Evolutionary conservation across 2,329 filamentous ascomycete species (phyloP).

Genomic region (Triangularia setosa): DNA sequence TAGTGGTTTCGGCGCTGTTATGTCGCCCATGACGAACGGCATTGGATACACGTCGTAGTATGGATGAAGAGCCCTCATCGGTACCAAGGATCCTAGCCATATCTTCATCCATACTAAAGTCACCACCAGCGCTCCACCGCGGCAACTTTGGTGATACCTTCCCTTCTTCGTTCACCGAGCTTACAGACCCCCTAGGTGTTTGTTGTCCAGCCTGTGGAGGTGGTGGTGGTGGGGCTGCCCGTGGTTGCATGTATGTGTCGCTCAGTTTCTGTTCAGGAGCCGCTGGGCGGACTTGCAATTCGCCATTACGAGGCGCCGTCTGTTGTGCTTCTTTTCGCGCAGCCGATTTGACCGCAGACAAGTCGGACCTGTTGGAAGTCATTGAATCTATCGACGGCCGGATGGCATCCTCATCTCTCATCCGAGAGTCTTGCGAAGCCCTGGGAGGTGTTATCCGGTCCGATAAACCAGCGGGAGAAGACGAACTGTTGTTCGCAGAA

Average conservation of each 20-base stretch:
- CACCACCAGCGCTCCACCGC: slow-evolving; percentile 73
- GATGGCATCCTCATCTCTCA: slow-evolving; percentile 51
- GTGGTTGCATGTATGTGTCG: slow-evolving; percentile 56
- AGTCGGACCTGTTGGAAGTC: slow-evolving; percentile 38
- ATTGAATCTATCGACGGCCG: slow-evolving; percentile 43
- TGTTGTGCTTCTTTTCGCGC: slow-evolving; percentile 61
- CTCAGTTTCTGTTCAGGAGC: slow-evolving; percentile 40
- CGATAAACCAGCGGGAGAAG: slow-evolving; percentile 32
- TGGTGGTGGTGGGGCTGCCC: slow-evolving; percentile 49
- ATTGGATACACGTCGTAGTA: slow-evolving; percentile 86
- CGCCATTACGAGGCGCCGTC: slow-evolving; percentile 41
- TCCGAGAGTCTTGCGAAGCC: slow-evolving; percentile 56
- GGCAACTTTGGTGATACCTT: slow-evolving; percentile 64
- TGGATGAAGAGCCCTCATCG: slow-evolving; percentile 72
- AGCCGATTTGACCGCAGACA: slow-evolving; percentile 42
- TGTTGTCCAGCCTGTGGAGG: slow-evolving; percentile 35
- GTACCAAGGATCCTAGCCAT: slow-evolving; percentile 82
- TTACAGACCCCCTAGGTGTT: slow-evolving; percentile 45
- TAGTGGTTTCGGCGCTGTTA: slow-evolving; percentile 65
- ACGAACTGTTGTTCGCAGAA: slow-evolving; percentile 30
- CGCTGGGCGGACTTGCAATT: slow-evolving; percentile 32
- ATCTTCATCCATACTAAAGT: slow-evolving; percentile 94
- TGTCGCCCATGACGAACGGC: slow-evolving; percentile 90
- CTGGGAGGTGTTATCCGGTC: slow-evolving; percentile 44
- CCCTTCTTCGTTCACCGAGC: slow-evolving; percentile 40